Percentiles rank a stretch among this genome's conserved stretches.
Evolutionary conservation across 192 early-diverging fungal species (phyloP).

Genomic region (Diversispora eburnea): DNA sequence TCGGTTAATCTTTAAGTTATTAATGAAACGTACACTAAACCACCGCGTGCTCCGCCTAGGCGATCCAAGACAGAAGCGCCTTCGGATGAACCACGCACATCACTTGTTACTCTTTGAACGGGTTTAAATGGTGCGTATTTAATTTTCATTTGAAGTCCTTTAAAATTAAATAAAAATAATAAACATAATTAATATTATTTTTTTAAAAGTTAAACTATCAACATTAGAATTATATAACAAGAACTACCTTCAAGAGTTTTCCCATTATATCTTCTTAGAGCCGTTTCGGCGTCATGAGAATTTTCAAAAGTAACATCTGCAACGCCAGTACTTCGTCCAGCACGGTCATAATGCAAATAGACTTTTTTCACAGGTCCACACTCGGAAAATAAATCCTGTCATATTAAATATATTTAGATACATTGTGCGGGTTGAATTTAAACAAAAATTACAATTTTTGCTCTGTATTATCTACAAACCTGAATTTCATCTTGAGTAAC

Average conservation of each 20-base stretch:
- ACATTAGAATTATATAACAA: neutral
- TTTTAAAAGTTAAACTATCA: neutral
- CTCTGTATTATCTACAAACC: conserved; percentile 25
- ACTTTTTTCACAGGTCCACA: conserved; percentile 45
- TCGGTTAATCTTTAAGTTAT: neutral
- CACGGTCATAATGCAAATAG: conserved; percentile 44
- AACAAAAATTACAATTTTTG: neutral
- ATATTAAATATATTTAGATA: neutral
- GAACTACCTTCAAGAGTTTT: conserved; percentile 49
- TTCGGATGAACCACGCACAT: neutral
- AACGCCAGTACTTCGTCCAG: conserved; percentile 51
- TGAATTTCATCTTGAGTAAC: conserved; percentile 55
- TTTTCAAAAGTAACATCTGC: conserved; percentile 46
- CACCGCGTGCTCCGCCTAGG: conserved; percentile 4
- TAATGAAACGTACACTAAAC: conserved; percentile 14
- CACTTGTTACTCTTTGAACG: neutral
- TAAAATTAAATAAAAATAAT: neutral
- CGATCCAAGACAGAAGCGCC: conserved; percentile 24
- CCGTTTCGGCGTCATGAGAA: conserved; percentile 40
- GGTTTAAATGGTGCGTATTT: conserved; percentile 23
- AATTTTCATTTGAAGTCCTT: conserved; percentile 25
- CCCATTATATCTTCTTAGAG: conserved; percentile 48
- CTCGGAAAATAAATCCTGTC: conserved; percentile 48
- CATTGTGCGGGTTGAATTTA: neutral
- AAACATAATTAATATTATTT: neutral